Evolutionary conservation across 225 moss, liverwort and hornwort species (phyloP), one percentile per base, ranked within the genome.

Genomic region (Neckera pumila): DNA sequence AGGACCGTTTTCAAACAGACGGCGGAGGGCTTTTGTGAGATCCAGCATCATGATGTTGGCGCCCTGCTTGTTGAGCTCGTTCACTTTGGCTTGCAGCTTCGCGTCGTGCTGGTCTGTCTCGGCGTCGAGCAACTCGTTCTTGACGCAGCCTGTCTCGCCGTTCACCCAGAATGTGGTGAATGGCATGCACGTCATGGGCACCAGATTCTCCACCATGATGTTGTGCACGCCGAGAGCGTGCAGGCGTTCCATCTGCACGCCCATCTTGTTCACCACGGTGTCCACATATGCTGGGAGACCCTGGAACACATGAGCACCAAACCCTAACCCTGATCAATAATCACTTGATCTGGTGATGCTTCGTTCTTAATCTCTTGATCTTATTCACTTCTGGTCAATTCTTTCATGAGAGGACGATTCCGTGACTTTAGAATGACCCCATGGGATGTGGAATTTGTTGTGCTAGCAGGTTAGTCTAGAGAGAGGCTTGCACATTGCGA

Each of bases 141-240:
- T 36, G 28, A 88, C 87, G 79, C 94, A 94, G 31, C 80, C 92
- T 2, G 94, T 90, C 84, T 94, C 94, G 45, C 92, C 90, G 64
- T 93, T 93, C 71, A 91, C 88, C 87, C 88, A 92, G 25, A 64
- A 4, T 7, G 94, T 94, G 49, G 84, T 90, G 84, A 90, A 94
- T 7, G 94, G 94, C 94, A 94, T 93, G 85, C 94, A 94, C 65
- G 87, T 34, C 89, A 94, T 92, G 49, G 92, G 94, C 36, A 94
- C 93, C 34, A 94, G 77, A 81, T 94, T 93, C 67, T 93, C 94
- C 45, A 94, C 93, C 88, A 94, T 18, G 30, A 94, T 92, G 65
- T 89, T 89, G 31, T 23, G 18, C 45, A 94, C 70, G 11, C 94
- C 94, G 8, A 94, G 89, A 1, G 7, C 82, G 31, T 60, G 80